Conservation (phyloP, 768 basidiomycete genomes). For the Mycena pura region DNA sequence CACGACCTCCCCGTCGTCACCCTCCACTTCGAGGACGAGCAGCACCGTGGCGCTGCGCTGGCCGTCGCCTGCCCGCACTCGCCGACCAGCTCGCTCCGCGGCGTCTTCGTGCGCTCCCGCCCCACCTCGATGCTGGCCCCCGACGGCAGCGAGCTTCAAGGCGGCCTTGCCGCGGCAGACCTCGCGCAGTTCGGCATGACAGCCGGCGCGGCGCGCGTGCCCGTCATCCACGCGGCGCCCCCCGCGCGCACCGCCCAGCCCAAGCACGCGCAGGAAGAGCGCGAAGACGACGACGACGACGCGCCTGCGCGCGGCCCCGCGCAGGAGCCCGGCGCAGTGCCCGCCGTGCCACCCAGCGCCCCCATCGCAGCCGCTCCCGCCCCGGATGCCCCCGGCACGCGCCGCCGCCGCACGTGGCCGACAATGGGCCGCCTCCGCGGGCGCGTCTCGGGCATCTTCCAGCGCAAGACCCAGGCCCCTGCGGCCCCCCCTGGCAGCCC, state of each 20-base stretch:
- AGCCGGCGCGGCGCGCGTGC: background rate
- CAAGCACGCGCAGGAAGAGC: background rate
- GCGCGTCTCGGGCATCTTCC: conserved; percentile 21
- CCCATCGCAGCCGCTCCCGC: background rate
- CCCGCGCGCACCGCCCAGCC: background rate
- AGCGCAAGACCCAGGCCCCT: background rate
- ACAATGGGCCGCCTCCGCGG: background rate
- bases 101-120: conserved; percentile 16
- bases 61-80: conserved; percentile 8
- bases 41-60: no score
- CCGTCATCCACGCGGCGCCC: conserved; percentile 4
- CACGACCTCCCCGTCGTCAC: conserved; percentile 6
- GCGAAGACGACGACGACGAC: background rate
- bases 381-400: background rate
- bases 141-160: background rate
- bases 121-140: conserved; percentile 2
- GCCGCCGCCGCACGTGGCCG: conserved; percentile 12
- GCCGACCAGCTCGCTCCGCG: conserved; percentile 12
- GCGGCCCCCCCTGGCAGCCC: background rate
- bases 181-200: conserved; percentile 11
- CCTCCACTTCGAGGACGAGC: conserved; percentile 9
- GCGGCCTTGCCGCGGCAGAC: background rate
- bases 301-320: no score
- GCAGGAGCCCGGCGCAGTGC: no score
- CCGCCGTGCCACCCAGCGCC: background rate